Evolutionary conservation across 768 basidiomycete genomes (phyloP).

Genomic region (Tricholoma saponaceum): DNA sequence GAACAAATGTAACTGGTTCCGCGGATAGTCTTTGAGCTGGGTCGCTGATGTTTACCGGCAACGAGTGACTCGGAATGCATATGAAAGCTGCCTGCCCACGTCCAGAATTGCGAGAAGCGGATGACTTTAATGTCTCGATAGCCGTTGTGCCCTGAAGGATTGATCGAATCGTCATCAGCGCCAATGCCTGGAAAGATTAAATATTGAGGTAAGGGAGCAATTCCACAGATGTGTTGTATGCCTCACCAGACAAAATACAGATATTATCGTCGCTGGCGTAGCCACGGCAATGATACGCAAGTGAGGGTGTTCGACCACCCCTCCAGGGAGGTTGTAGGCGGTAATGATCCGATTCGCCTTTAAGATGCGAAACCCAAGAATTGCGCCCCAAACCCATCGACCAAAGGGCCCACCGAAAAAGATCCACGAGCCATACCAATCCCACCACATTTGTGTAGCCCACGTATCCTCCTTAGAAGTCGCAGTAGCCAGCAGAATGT

Average conservation of each 20-base stretch:
- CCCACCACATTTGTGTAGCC: constrained; percentile 35
- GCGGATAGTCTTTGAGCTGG: background rate
- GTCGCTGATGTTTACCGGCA: background rate
- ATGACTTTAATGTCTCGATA: constrained; percentile 20
- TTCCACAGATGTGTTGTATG: background rate
- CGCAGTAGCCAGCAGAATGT: constrained; percentile 24
- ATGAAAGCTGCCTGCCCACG: constrained; percentile 13
- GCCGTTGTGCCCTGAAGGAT: constrained; percentile 32
- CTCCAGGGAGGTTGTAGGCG: constrained; percentile 15
- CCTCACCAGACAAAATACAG: constrained; percentile 33
- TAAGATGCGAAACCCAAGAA: constrained; percentile 31
- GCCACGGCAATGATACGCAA: constrained; percentile 26
- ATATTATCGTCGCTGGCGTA: constrained; percentile 23
- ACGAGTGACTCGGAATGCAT: constrained; percentile 18
- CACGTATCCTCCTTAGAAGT: constrained; percentile 26
- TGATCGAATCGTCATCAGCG: constrained; percentile 19
- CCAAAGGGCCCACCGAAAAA: constrained; percentile 39
- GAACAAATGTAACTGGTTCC: constrained; percentile 4
- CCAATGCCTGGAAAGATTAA: constrained; percentile 22
- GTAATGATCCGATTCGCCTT: constrained; percentile 11
- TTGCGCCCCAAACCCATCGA: constrained; percentile 34
- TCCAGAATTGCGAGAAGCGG: constrained; percentile 7
- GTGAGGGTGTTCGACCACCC: constrained; percentile 33
- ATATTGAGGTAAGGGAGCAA: background rate
- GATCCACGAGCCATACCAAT: constrained; percentile 41